Conservation (phyloP, 805 yeast species). For the Metschnikowia bowlesiae region DNA sequence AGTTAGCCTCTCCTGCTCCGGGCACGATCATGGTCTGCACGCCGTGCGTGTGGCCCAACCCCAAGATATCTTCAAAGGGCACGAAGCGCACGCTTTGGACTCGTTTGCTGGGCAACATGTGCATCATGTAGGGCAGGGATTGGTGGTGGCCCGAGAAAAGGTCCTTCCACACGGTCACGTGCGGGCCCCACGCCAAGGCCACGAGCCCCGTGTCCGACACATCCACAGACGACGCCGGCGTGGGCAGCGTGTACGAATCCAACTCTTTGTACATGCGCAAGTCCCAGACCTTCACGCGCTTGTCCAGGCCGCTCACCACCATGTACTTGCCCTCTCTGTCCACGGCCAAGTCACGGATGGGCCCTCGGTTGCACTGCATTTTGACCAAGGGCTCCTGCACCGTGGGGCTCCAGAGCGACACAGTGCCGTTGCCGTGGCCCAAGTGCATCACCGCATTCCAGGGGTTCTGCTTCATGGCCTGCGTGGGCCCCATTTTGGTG, state of each 20-base stretch:
- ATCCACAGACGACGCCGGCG: conserved; percentile 76
- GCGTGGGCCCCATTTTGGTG: conserved; percentile 88
- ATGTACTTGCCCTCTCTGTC: conserved; percentile 91
- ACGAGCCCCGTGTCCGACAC: conserved; percentile 85
- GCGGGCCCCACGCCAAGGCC: conserved; percentile 94
- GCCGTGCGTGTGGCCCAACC: conserved; percentile 73
- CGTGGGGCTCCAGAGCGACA: conserved; percentile 89
- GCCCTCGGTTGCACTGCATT: conserved; percentile 77
- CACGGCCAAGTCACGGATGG: conserved; percentile 77
- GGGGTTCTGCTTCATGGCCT: conserved; percentile 84
- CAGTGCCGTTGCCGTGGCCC: conserved; percentile 91
- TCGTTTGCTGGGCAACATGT: conserved; percentile 72
- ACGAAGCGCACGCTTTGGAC: conserved; percentile 68
- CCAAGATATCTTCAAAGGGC: conserved; percentile 95
- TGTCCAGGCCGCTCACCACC: conserved; percentile 90
- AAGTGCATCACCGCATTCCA: conserved; percentile 94
- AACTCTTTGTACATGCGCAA: conserved; percentile 74
- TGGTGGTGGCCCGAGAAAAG: conserved; percentile 59
- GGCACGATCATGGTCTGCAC: conserved; percentile 86
- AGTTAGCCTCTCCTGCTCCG: conserved; percentile 97
- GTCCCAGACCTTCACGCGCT: conserved; percentile 87
- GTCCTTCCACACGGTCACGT: conserved; percentile 92
- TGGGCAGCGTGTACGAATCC: conserved; percentile 68
- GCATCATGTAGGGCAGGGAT: conserved; percentile 87
- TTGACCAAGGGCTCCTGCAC: conserved; percentile 82